phyloP scores from a whole-genome alignment of 208 protist species.

The Porcisia deanei region DNA sequence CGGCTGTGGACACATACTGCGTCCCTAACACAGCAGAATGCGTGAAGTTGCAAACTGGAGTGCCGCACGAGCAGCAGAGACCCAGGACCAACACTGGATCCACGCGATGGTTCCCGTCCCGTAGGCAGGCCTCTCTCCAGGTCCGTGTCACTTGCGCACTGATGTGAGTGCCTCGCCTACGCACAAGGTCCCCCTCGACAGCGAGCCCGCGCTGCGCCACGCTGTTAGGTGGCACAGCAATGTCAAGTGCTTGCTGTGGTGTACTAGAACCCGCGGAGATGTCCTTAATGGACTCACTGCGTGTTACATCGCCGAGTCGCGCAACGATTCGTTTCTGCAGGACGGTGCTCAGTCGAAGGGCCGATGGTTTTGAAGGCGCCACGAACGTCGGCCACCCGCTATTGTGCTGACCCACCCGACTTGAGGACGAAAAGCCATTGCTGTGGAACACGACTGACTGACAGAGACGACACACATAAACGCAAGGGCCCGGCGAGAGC shows the following conservation, averaged over 20 bases:
- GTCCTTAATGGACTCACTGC: not conserved
- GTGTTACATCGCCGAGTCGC: not conserved
- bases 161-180: constrained; percentile 18
- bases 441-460: constrained; percentile 37
- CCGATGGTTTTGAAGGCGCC: not conserved
- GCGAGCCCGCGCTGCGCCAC: constrained; percentile 39
- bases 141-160: constrained; percentile 25
- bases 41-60: constrained; percentile 58
- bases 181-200: constrained; percentile 60
- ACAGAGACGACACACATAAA: constrained; percentile 41
- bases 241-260: not conserved
- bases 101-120: constrained; percentile 63
- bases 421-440: constrained; percentile 10
- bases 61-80: constrained; percentile 43
- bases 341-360: constrained; percentile 31
- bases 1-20: constrained; percentile 26
- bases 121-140: constrained; percentile 64
- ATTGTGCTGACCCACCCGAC: constrained; percentile 22
- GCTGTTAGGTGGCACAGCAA: constrained; percentile 16
- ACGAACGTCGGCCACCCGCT: constrained; percentile 64
- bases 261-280: not conserved
- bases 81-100: constrained; percentile 50
- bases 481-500: not conserved
- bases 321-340: constrained; percentile 27
- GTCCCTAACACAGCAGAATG: constrained; percentile 9